These are phyloP conservation scores for Cercospora citrullina DNA, from an alignment of 2,329 filamentous ascomycete genomes.

Conservation along the genomic window DNA sequence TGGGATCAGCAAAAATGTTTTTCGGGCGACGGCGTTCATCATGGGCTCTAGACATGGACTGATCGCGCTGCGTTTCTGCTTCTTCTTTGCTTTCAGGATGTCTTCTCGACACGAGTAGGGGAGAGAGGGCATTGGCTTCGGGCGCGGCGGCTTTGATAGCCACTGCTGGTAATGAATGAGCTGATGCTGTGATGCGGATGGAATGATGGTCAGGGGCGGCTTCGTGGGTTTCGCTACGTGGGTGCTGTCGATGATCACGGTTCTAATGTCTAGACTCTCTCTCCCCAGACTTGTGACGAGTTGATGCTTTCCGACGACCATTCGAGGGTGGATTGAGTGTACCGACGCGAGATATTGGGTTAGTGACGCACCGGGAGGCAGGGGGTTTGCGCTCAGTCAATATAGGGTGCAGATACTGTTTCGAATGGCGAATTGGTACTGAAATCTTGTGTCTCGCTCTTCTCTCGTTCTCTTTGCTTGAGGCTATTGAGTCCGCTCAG, in stretches of 20 bases:
- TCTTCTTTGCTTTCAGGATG: conserved; percentile 15
- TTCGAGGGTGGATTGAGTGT: conserved; percentile 1
- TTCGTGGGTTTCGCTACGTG: conserved; percentile 13
- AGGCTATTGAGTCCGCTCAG: background rate
- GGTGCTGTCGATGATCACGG: conserved; percentile 7
- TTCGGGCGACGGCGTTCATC: conserved; percentile 21
- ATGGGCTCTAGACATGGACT: conserved; percentile 18
- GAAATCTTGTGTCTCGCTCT: background rate
- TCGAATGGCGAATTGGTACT: conserved; percentile 11
- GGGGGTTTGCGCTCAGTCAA: conserved; percentile 17
- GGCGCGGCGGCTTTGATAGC: conserved; percentile 4
- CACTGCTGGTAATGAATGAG: conserved; percentile 3
- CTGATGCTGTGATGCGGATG: conserved; percentile 1
- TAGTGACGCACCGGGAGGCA: conserved; percentile 8
- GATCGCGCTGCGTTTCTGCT: conserved; percentile 23
- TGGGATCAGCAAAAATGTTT: conserved; percentile 10
- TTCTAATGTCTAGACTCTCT: conserved; percentile 15
- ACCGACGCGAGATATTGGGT: conserved; percentile 1
- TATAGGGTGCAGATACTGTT: conserved; percentile 22
- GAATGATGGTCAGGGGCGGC: conserved; percentile 11
- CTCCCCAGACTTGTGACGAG: conserved; percentile 14
- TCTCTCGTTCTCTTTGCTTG: background rate
- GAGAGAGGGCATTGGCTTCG: conserved; percentile 9
- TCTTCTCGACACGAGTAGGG: background rate
- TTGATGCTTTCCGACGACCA: conserved; percentile 12